Conservation (phyloP, 202 grass and related monocot genomes). For the Digitaria exilis region DNA sequence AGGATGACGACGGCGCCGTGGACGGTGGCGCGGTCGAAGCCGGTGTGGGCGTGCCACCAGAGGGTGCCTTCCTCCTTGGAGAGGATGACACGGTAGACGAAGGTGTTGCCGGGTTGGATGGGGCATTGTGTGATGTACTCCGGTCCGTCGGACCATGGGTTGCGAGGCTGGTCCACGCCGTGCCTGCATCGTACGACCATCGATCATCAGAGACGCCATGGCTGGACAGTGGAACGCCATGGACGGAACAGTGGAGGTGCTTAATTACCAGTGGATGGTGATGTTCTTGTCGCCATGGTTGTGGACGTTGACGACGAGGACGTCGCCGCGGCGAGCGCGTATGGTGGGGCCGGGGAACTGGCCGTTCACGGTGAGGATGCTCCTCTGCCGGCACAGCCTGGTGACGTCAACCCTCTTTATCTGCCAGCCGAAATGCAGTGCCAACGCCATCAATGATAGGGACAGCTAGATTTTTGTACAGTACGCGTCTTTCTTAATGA, state of each 20-base stretch:
- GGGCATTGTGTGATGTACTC: constrained; percentile 67
- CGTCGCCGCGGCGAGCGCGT: constrained; percentile 38
- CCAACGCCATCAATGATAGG: background rate
- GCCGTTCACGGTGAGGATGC: constrained; percentile 58
- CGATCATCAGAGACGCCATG: too few species aligned
- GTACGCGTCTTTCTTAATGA: background rate
- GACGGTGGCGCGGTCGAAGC: constrained; percentile 54
- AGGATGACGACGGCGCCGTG: constrained; percentile 60
- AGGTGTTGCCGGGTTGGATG: constrained; percentile 45
- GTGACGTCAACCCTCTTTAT: constrained; percentile 37
- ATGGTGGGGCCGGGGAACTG: constrained; percentile 54
- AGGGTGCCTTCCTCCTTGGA: constrained; percentile 60
- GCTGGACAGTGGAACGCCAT: too few species aligned
- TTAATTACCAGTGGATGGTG: constrained; percentile 53
- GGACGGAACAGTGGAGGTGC: too few species aligned
- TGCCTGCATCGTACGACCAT: constrained; percentile 29
- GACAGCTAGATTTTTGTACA: too few species aligned
- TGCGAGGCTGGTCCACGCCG: constrained; percentile 50
- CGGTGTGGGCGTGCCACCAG: constrained; percentile 69
- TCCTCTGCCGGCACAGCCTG: constrained; percentile 46
- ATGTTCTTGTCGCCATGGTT: constrained; percentile 47
- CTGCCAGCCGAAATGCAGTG: background rate
- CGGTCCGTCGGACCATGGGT: constrained; percentile 57
- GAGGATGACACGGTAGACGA: constrained; percentile 53
- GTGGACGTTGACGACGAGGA: constrained; percentile 41